These are phyloP conservation scores for Ceratopteris richardii DNA, from an alignment of 75 land plant species.

Conservation along the genomic window DNA sequence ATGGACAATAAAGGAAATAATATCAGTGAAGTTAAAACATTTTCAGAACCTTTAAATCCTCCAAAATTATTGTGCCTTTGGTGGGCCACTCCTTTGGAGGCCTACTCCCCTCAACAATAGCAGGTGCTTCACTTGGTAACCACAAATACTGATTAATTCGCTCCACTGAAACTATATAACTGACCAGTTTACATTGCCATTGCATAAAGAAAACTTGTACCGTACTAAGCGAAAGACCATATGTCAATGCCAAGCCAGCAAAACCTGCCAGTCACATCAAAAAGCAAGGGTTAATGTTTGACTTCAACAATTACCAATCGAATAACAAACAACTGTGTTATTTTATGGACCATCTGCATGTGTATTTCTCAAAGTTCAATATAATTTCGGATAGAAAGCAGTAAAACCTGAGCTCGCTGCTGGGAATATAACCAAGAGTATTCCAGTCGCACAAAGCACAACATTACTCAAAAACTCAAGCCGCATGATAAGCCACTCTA, in stretches of 20 bases:
- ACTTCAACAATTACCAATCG: too few species aligned
- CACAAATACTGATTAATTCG: conserved; percentile 75
- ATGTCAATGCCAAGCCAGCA: conserved; percentile 83
- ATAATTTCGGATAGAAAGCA: too few species aligned
- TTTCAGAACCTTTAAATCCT: conserved; percentile 29
- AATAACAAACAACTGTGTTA: too few species aligned
- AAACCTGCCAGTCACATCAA: conserved; percentile 51
- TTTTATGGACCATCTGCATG: too few species aligned
- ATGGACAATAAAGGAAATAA: background rate
- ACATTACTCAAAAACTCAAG: conserved; percentile 47
- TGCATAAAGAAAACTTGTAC: conserved; percentile 53
- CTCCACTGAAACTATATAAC: conserved; percentile 76
- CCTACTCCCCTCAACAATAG: conserved; percentile 40
- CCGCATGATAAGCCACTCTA: conserved; percentile 69
- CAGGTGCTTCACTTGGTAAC: conserved; percentile 65
- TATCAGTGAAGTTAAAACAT: background rate
- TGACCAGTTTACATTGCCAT: conserved; percentile 62
- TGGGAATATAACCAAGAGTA: conserved; percentile 48
- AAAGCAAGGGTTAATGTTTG: background rate
- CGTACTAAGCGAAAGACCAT: conserved; percentile 70
- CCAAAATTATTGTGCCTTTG: conserved; percentile 48
- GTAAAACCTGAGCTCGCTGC: background rate
- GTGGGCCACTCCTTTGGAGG: conserved; percentile 61
- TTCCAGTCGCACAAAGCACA: conserved; percentile 47
- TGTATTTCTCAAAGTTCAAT: too few species aligned